phyloP scores from a whole-genome alignment of 352 stramenopile genomes.

The Pythium phragmiticola region DNA sequence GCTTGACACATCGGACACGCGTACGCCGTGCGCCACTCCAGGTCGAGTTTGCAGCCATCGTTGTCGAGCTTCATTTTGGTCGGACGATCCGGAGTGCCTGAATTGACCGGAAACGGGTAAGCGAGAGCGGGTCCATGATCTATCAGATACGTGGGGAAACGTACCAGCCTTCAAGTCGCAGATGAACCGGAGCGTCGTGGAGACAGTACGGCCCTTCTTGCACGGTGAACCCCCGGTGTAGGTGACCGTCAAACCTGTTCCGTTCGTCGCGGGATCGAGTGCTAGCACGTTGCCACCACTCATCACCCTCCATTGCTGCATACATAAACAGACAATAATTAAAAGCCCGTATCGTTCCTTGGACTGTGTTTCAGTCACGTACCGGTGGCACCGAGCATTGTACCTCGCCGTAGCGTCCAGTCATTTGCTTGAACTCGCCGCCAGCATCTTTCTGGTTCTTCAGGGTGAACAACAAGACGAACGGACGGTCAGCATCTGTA shows the following conservation, averaged over 20 bases:
- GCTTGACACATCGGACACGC: slow-evolving; percentile 67
- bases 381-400: slow-evolving; percentile 71
- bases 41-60: slow-evolving; percentile 49
- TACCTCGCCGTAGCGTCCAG: slow-evolving; percentile 61
- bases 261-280: slow-evolving; percentile 50
- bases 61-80: slow-evolving; percentile 35
- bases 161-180: slow-evolving; percentile 65
- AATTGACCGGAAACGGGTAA: background rate
- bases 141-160: background rate
- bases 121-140: background rate
- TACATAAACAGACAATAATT: background rate
- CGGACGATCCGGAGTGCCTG: slow-evolving; percentile 49
- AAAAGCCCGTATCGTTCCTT: no score
- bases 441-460: slow-evolving; percentile 62
- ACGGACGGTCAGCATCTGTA: slow-evolving; percentile 44
- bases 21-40: slow-evolving; percentile 70
- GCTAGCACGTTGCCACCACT: slow-evolving; percentile 67
- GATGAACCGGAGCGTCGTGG: slow-evolving; percentile 63
- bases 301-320: slow-evolving; percentile 68
- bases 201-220: slow-evolving; percentile 41
- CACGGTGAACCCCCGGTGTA: slow-evolving; percentile 58
- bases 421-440: slow-evolving; percentile 66
- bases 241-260: slow-evolving; percentile 54
- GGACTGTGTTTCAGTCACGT: slow-evolving; percentile 6
- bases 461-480: slow-evolving; percentile 56